phyloP scores from a whole-genome alignment of 768 basidiomycete genomes.

The Chiua virens region DNA sequence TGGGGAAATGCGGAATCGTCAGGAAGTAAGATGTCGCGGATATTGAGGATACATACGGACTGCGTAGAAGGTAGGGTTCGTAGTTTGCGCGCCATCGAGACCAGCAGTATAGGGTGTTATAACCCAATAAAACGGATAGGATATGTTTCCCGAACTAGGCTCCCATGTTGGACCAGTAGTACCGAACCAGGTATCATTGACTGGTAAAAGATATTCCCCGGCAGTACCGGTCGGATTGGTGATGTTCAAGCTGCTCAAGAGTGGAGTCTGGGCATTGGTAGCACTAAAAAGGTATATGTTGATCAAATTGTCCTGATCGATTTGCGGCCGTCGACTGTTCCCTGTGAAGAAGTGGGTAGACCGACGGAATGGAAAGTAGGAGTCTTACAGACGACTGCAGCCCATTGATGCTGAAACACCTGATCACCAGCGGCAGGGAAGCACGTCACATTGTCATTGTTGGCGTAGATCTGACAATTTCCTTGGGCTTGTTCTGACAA shows the following conservation, averaged over 20 bases:
- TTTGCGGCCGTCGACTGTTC: slow-evolving; percentile 71
- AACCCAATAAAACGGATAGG: slow-evolving; percentile 77
- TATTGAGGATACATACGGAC: slow-evolving; percentile 62
- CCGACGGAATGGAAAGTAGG: slow-evolving; percentile 5
- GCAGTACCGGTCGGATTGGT: slow-evolving; percentile 54
- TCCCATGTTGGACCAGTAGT: slow-evolving; percentile 45
- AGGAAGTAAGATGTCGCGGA: slow-evolving; percentile 3
- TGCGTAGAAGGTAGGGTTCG: slow-evolving; percentile 75
- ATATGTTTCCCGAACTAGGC: slow-evolving; percentile 45
- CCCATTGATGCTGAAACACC: slow-evolving; percentile 73
- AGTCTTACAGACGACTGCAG: slow-evolving; percentile 76
- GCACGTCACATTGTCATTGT: slow-evolving; percentile 77
- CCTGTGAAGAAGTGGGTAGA: slow-evolving; percentile 42
- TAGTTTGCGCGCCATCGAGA: slow-evolving; percentile 57
- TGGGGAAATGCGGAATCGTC: slow-evolving; percentile 26
- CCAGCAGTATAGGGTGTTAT: slow-evolving; percentile 55
- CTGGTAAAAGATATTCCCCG: slow-evolving; percentile 51
- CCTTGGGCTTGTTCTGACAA: slow-evolving; percentile 38
- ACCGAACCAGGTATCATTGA: slow-evolving; percentile 80
- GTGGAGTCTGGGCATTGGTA: slow-evolving; percentile 51
- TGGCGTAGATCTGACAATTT: slow-evolving; percentile 54
- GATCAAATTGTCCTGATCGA: slow-evolving; percentile 61
- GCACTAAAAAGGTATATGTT: slow-evolving; percentile 79
- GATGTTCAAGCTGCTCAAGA: slow-evolving; percentile 47
- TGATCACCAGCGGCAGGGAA: slow-evolving; percentile 57